Conservation (phyloP, 2,329 filamentous ascomycete species). For the Penicillium sclerotiorum region DNA sequence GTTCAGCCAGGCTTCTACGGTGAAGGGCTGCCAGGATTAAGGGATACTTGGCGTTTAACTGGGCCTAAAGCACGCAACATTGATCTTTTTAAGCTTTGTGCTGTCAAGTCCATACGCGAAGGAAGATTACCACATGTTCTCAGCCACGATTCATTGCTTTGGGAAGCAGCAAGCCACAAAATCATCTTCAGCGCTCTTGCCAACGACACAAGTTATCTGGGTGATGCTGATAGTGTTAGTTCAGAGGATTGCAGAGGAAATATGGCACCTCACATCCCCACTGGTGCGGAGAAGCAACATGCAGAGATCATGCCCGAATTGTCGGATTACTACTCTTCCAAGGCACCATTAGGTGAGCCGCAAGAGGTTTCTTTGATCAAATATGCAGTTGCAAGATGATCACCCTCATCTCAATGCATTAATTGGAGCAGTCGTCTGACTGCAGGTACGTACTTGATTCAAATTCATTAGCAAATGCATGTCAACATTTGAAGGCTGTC, state of each 20-base stretch:
- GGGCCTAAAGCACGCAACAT: background rate
- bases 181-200: background rate
- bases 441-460: too few relatives aligned
- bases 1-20: background rate
- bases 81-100: slow-evolving; percentile 1
- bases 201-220: background rate
- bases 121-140: background rate
- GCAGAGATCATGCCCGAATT: slow-evolving; percentile 1
- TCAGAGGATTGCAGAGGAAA: background rate
- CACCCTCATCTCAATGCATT: too few relatives aligned
- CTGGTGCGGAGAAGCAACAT: background rate
- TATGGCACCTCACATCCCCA: background rate
- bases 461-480: too few relatives aligned
- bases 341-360: background rate
- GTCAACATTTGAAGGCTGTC: too few relatives aligned
- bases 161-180: background rate
- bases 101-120: background rate
- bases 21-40: background rate
- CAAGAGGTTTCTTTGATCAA: background rate
- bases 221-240: background rate
- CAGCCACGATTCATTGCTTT: background rate
- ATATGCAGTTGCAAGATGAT: too few relatives aligned
- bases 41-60: background rate
- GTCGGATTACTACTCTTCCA: background rate
- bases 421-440: too few relatives aligned